phyloP scores from a whole-genome alignment of 345 rosid species.

The Syzygium grande region DNA sequence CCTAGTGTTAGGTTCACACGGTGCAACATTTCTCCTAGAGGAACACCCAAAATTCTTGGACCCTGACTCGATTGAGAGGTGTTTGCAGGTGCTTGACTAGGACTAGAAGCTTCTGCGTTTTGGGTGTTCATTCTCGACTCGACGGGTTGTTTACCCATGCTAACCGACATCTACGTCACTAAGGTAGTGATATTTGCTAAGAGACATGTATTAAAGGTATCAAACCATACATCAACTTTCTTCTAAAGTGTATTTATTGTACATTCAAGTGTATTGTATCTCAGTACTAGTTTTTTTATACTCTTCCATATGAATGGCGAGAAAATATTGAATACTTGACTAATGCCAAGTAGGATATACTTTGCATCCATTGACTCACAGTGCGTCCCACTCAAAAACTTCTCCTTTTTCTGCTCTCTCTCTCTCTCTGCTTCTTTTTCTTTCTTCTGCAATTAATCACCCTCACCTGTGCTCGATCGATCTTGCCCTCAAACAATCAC shows the following conservation, averaged over 20 bases:
- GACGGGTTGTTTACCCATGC: neutral
- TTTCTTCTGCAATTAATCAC: neutral
- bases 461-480: neutral
- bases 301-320: too few species aligned
- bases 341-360: too few species aligned
- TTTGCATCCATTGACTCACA: too few species aligned
- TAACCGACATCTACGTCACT: accelerated
- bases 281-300: too few species aligned
- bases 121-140: neutral
- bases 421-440: neutral
- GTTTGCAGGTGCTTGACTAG: neutral
- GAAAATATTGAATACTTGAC: too few species aligned
- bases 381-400: too few species aligned
- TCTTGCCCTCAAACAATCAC: neutral
- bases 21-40: neutral
- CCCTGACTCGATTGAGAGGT: neutral
- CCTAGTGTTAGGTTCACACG: neutral
- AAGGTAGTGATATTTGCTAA: neutral
- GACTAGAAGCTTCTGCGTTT: neutral
- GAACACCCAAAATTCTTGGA: neutral
- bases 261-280: too few species aligned
- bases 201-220: neutral
- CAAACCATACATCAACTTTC: too few species aligned
- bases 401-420: too few species aligned
- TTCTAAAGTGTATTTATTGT: too few species aligned